phyloP scores from a whole-genome alignment of 495 filamentous ascomycete genomes.

The Tirmania nivea region DNA sequence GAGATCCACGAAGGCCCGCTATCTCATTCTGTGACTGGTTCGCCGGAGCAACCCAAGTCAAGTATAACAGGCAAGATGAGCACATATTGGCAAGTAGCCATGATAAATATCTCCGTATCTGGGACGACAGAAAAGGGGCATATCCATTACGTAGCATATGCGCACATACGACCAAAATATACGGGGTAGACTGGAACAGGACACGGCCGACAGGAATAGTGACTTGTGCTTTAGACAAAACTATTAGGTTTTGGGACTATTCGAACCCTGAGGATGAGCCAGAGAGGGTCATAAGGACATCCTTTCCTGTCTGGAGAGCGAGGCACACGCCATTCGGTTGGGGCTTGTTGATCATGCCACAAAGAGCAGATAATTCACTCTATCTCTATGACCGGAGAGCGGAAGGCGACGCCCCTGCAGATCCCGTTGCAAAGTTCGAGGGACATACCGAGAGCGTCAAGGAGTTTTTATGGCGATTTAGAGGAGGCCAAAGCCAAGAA shows the following conservation, averaged over 20 bases:
- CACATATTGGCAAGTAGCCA: slow-evolving; percentile 79
- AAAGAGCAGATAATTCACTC: slow-evolving; percentile 61
- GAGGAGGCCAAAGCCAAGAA: slow-evolving; percentile 45
- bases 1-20: slow-evolving; percentile 47
- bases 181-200: slow-evolving; percentile 87
- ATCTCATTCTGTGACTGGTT: slow-evolving; percentile 85
- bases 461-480: slow-evolving; percentile 77
- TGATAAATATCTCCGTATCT: slow-evolving; percentile 65
- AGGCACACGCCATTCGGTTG: slow-evolving; percentile 84
- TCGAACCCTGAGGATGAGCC: slow-evolving; percentile 37
- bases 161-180: slow-evolving; percentile 89
- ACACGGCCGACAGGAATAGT: slow-evolving; percentile 44
- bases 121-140: slow-evolving; percentile 70
- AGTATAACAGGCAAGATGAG: slow-evolving; percentile 74
- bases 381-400: slow-evolving; percentile 62
- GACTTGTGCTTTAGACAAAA: slow-evolving; percentile 80
- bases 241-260: slow-evolving; percentile 89
- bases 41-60: slow-evolving; percentile 86
- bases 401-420: slow-evolving; percentile 24
- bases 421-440: slow-evolving; percentile 50
- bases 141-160: slow-evolving; percentile 59
- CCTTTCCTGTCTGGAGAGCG: slow-evolving; percentile 80
- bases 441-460: slow-evolving; percentile 75
- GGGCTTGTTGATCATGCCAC: slow-evolving; percentile 77
- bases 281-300: slow-evolving; percentile 52